phyloP scores from a whole-genome alignment of 164 flowering plant genomes.

The Taxillus chinensis region DNA sequence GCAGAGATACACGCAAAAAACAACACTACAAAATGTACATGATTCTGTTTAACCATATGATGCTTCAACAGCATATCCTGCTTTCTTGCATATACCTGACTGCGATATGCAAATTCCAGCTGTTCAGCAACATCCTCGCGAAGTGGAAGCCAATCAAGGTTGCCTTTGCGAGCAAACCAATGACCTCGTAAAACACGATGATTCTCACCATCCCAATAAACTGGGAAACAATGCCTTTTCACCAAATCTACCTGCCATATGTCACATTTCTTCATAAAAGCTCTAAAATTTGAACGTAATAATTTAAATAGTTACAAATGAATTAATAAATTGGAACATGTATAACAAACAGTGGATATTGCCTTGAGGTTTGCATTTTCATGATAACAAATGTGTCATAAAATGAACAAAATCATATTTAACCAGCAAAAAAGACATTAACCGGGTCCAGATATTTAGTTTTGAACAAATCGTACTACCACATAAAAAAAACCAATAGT shows the following conservation, averaged over 20 bases:
- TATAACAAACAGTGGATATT: too few species aligned
- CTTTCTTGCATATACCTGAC: slow-evolving; percentile 46
- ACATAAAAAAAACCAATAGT: too few species aligned
- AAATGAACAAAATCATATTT: too few species aligned
- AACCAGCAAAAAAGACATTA: too few species aligned
- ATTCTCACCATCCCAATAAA: slow-evolving; percentile 94
- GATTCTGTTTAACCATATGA: neutral
- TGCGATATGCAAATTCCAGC: slow-evolving; percentile 75
- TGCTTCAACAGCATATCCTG: neutral
- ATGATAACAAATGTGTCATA: too few species aligned
- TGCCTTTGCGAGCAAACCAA: slow-evolving; percentile 94
- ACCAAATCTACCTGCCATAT: slow-evolving; percentile 75
- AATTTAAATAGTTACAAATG: too few species aligned
- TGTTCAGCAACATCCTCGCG: slow-evolving; percentile 96
- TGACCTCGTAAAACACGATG: slow-evolving; percentile 93
- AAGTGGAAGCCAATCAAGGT: slow-evolving; percentile 92
- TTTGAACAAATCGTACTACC: too few species aligned
- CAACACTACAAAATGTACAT: neutral
- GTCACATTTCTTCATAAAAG: neutral
- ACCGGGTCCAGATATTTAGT: too few species aligned
- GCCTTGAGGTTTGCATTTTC: too few species aligned
- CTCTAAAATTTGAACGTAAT: too few species aligned
- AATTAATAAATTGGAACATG: too few species aligned
- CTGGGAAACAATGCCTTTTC: slow-evolving; percentile 84
- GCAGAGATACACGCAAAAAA: too few species aligned